Base-by-base conservation (phyloP, 2,329 filamentous ascomycete species). In the Exophiala spinifera region DNA sequence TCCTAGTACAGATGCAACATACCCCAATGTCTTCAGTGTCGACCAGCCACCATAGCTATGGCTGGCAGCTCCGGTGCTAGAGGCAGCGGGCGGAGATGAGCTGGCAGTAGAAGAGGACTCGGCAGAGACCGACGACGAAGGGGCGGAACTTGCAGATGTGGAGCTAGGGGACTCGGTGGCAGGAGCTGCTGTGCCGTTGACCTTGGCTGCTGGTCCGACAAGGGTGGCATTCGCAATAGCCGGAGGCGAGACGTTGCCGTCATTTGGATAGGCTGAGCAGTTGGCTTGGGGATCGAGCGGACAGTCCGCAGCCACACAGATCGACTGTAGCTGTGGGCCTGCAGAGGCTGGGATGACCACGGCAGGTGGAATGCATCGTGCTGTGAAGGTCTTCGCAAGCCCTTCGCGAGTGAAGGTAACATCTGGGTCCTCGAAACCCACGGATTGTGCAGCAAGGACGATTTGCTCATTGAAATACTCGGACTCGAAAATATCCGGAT, bases 391-490 rank as follows among this genome's bases (percentile, higher is more conserved):
- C 19, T 64, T 65, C 58, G 69, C 75, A 42, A 86, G 76, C 1
- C 76, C 72, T 28, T 59, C 70, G 55, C 72, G 81, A 23, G 84
- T 77, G 28, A 65, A 67, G 17, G 64, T 65, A 45, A 83, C 69
- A 63, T 85, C 83, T 2, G 71, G 72, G 11, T 74, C 61, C n/a
- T 77, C 71, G 39, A 85, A 80, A 37, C 83, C 83, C 61, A 85
- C 83, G 1, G 80, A 83, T 34, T 75, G 70, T 5, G 78, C 81
- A 4, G 82, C 73, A 11, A 82, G 66, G 23, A 74, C 80, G 51
- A 85, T 79, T 49, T 64, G 61, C 7, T 40, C 46, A n/a, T 58
- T 79, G 71, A 85, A 85, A 71, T 83, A 85, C 25, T 73, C 75
- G 36, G 82, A 66, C 65, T 85, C 74, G 50, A 69, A 66, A 23